Conservation (phyloP, 495 filamentous ascomycete genomes). For the Apodospora peruviana region DNA sequence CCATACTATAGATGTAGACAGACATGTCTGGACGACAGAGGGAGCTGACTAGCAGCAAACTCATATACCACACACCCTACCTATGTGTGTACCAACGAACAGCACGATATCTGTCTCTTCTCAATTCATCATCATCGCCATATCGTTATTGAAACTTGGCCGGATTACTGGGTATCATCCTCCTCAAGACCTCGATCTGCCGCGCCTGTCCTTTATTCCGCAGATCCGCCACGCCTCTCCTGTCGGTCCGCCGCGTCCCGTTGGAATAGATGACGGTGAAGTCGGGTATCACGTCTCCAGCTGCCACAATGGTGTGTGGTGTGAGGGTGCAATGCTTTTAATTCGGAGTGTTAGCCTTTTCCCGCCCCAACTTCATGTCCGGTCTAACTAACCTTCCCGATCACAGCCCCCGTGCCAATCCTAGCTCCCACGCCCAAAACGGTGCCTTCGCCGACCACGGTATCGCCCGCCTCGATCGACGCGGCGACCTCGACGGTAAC, state of each 20-base stretch:
- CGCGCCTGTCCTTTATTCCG: slow-evolving; percentile 51
- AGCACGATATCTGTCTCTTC: too few species aligned
- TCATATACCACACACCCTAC: too few species aligned
- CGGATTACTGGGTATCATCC: slow-evolving; percentile 57
- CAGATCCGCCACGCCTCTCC: slow-evolving; percentile 46
- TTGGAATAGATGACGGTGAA: slow-evolving; percentile 62
- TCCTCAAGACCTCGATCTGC: slow-evolving; percentile 58
- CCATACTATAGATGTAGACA: too few species aligned
- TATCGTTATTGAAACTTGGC: slow-evolving; percentile 54
- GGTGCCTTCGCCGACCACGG: slow-evolving; percentile 55
- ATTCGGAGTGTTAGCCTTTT: background rate
- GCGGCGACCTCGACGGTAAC: slow-evolving; percentile 58
- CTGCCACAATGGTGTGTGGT: slow-evolving; percentile 43
- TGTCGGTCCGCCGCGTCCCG: slow-evolving; percentile 51
- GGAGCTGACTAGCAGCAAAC: too few species aligned
- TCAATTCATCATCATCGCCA: too few species aligned
- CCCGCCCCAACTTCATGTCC: background rate
- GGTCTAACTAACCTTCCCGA: slow-evolving; percentile 64
- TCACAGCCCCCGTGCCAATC: slow-evolving; percentile 55
- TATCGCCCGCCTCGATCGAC: slow-evolving; percentile 54
- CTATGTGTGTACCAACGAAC: too few species aligned
- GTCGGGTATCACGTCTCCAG: slow-evolving; percentile 54
- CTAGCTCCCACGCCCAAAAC: slow-evolving; percentile 55
- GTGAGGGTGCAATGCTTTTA: slow-evolving; percentile 50
- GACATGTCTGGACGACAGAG: too few species aligned